Evolutionary conservation across 177 flowering plant genomes (phyloP).

Genomic region (Vitis hybrid): DNA sequence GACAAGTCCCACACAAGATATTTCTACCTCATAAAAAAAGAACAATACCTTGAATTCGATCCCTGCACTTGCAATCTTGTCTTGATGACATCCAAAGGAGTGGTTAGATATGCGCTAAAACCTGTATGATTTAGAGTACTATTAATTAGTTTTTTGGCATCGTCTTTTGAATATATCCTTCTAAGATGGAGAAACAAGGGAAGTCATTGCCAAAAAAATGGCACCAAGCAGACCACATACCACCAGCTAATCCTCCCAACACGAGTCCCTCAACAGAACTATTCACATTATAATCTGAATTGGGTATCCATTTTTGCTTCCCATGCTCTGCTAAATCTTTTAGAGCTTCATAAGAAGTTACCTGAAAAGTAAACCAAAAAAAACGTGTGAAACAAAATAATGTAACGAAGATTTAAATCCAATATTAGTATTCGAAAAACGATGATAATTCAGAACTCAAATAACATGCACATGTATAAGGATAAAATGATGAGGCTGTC

Average conservation of each 20-base stretch:
- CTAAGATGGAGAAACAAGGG: not conserved
- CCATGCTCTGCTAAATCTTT: conserved; percentile 69
- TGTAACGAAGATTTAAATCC: not conserved
- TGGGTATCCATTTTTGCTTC: conserved; percentile 45
- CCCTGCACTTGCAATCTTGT: conserved; percentile 97
- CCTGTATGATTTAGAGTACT: conserved; percentile 40
- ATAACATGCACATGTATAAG: too few relatives aligned
- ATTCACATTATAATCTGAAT: conserved; percentile 32
- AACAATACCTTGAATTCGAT: conserved; percentile 54
- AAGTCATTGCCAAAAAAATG: too few relatives aligned
- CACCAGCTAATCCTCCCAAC: conserved; percentile 91
- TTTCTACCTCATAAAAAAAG: not conserved
- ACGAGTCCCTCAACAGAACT: conserved; percentile 72
- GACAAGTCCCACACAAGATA: not conserved
- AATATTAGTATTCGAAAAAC: too few relatives aligned
- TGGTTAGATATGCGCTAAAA: conserved; percentile 84
- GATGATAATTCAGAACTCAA: too few relatives aligned
- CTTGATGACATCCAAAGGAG: conserved; percentile 91
- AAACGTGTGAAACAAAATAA: not conserved
- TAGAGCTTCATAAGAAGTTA: conserved; percentile 77
- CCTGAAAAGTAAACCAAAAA: conserved; percentile 38
- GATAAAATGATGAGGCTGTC: too few relatives aligned
- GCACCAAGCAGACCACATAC: conserved; percentile 37
- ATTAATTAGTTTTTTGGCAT: not conserved
- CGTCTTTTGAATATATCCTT: not conserved